Base-by-base conservation (phyloP, 306 rosid species). In the Pterocarpus santalinus region DNA sequence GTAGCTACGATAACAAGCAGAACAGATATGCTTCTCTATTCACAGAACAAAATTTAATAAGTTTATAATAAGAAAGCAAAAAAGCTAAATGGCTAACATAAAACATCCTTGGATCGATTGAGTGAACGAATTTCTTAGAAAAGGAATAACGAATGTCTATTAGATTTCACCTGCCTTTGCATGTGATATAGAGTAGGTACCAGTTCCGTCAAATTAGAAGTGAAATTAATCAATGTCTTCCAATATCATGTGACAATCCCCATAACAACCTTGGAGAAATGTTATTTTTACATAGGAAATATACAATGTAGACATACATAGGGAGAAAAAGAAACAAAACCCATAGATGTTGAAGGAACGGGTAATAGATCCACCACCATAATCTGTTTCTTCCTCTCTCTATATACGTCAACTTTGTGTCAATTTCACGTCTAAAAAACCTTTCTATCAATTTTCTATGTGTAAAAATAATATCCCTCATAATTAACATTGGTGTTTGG, bases 131-230 rank as follows among this genome's bases (percentile, higher is more conserved):
- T 17, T 16, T 72, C 46, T 36, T 35, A 36, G 36, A 72, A 35
- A 72, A 71, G 33, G 46, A 52, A 15, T n/a, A 33, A 34, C 9
- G 16, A 38, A 17, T 60, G 38, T 8, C n/a, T 62, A 43, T 7
- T 1, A 43, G n/a, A 11, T 62, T 61, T 61, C 7, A 32, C 66
- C 16, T 9, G 2, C 58, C 56, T 8, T 55, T 74, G 69, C 57
- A 41, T 60, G 41, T 13, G 69, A 58, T 28, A 43, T 14, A 44
- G 32, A 43, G 57, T 17, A 39, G 69, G 58, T 58, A 74, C 79
- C 22, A 12, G 79, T 74, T 74, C 69, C 57, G 43, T 74, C 79
- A 43, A 13, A 43, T 60, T 74, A 74, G 58, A 74, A 74, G 46
- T 7, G 69, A 60, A 41, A 58, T 34, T 58, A 74, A 58, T 74